Percentiles rank a stretch among this genome's conserved stretches.
These are phyloP conservation scores for Aspergillus cristatus DNA, from an alignment of 495 filamentous ascomycete species.

Conservation along the genomic window DNA sequence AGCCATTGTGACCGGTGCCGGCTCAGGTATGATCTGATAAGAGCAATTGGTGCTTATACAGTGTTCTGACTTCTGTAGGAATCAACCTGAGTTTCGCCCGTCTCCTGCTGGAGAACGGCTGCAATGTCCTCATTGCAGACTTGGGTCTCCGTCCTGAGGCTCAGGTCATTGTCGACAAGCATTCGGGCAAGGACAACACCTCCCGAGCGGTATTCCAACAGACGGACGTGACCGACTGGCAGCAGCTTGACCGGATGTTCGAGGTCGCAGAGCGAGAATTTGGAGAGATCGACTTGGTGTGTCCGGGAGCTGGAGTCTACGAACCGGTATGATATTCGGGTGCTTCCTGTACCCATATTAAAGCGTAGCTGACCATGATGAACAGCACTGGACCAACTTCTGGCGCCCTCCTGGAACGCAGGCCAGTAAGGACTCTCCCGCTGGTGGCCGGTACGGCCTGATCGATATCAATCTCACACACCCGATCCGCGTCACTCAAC, in stretches of 20 bases:
- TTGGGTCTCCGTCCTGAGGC: constrained; percentile 57
- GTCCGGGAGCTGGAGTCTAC: constrained; percentile 60
- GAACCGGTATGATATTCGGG: constrained; percentile 54
- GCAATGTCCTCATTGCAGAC: constrained; percentile 60
- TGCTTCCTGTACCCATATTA: constrained; percentile 3
- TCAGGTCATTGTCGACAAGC: constrained; percentile 42
- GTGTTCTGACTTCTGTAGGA: too few species aligned
- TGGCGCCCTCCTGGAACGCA: constrained; percentile 51
- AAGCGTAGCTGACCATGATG: too few species aligned
- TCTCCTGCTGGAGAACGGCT: constrained; percentile 47
- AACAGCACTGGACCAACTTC: constrained; percentile 53
- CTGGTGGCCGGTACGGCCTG: constrained; percentile 41
- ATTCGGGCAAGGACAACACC: constrained; percentile 22
- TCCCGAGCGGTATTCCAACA: constrained; percentile 49
- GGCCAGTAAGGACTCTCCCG: constrained; percentile 38
- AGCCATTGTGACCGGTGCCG: constrained; percentile 64
- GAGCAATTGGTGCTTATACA: too few species aligned
- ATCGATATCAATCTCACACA: constrained; percentile 63
- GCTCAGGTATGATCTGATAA: constrained; percentile 60
- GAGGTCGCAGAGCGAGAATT: constrained; percentile 44
- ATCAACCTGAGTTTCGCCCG: constrained; percentile 52
- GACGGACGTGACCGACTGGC: constrained; percentile 55
- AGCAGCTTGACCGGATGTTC: constrained; percentile 50
- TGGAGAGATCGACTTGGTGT: constrained; percentile 53
- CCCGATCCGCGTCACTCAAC: constrained; percentile 57